Base-by-base conservation (phyloP, 2,329 filamentous ascomycete species). In the Madurella mycetomatis region DNA sequence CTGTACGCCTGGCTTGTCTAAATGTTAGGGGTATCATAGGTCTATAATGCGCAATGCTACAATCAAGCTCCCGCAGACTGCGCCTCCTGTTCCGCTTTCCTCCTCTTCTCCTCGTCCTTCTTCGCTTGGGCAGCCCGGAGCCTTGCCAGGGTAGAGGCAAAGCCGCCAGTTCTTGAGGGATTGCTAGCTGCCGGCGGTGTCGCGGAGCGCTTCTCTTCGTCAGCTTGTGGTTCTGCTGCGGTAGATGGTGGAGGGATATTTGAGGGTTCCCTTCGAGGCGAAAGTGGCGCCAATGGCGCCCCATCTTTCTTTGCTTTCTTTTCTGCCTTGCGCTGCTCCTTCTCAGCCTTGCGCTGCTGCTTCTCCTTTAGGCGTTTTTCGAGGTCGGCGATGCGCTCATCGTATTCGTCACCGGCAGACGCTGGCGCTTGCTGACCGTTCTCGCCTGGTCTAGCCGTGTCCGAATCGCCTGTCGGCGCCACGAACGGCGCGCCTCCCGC, bases 71-170 rank as follows among this genome's bases (percentile, higher is more conserved):
- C 47, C 5, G 47, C 40, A 18, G 47, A 66, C 64, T 53, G 68
- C 59, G 58, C 68, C 4, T 70, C 72, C 5, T 67, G 71, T 53
- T 76, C 73, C 41, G 67, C 66, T 48, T 80, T 73, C 61, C 72
- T 73, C 42, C 70, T 65, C 51, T 80, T 73, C 58, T 83, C 74
- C 49, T 81, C 64, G 2, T 65, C 60, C 16, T 55, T 79, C 57
- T 80, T 79, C 12, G 80, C 76, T 65, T 84, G 80, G 19, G 80
- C 80, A 53, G 77, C 81, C 59, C 79, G 78, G 41, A 85, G 60
- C 53, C 80, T 74, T 56, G 79, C 83, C 70, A 83, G 74, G 1
- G 78, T 83, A n/a, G 62, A 54, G 9, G 63, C 62, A 65, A 72
- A 67, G 12, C 54, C 49, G 18, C 51, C 41, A 9, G 51, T 15